Conservation (phyloP, 441 rosid species). For the Codiaeum variegatum region DNA sequence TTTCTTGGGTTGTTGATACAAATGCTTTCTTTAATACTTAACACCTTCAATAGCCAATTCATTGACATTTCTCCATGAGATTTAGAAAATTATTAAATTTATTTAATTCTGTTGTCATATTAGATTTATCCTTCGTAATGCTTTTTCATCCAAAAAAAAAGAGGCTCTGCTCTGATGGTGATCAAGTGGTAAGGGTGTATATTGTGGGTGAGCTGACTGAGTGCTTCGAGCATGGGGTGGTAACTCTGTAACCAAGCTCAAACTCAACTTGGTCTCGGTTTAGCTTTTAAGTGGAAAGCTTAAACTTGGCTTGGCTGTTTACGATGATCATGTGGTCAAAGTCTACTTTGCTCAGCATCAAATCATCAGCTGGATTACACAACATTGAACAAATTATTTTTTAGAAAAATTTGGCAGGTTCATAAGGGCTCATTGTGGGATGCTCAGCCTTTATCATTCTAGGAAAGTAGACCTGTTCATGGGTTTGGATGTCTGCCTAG, state of each 20-base stretch:
- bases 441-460: background rate
- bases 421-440: background rate
- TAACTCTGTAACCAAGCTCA: background rate
- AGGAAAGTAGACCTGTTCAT: background rate
- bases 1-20: slow-evolving; percentile 8
- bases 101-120: background rate
- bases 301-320: background rate
- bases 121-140: background rate
- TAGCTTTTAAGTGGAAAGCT: background rate
- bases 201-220: background rate
- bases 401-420: background rate
- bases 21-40: background rate
- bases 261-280: background rate
- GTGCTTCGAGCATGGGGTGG: background rate
- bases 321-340: background rate
- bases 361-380: background rate
- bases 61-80: background rate
- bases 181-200: background rate
- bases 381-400: background rate
- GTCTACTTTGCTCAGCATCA: background rate
- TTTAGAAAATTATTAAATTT: background rate
- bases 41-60: background rate
- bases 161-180: background rate
- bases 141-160: background rate
- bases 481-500: too few species aligned